These are phyloP conservation scores for Posidonia oceanica DNA, from an alignment of 116 monocot species.

Conservation along the genomic window DNA sequence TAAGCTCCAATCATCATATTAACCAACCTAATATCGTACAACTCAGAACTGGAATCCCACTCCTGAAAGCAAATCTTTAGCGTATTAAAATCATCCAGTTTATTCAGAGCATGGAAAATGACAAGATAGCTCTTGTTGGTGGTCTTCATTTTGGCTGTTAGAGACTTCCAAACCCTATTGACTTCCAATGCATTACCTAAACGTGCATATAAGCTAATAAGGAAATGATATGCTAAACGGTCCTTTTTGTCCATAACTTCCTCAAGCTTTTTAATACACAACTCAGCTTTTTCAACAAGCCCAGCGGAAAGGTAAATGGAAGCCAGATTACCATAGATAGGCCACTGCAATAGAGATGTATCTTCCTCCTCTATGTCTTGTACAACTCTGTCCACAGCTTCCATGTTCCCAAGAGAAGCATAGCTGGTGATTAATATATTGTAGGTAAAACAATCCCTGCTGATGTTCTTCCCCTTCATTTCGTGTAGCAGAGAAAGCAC, in stretches of 20 bases:
- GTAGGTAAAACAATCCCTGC: conserved; percentile 30
- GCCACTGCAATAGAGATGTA: conserved; percentile 19
- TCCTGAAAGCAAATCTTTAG: conserved; percentile 34
- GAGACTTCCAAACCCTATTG: conserved; percentile 38
- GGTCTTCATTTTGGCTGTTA: conserved; percentile 30
- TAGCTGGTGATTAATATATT: conserved; percentile 41
- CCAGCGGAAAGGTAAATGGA: conserved; percentile 29
- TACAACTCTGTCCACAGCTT: conserved; percentile 32
- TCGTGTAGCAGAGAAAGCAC: conserved; percentile 22
- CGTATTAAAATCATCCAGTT: conserved; percentile 34
- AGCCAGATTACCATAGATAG: conserved; percentile 32
- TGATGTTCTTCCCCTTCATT: conserved; percentile 31
- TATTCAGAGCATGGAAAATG: conserved; percentile 41
- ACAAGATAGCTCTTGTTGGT: conserved; percentile 42
- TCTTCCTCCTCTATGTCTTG: conserved; percentile 18
- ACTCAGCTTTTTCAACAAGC: conserved; percentile 28
- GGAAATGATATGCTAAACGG: conserved; percentile 30
- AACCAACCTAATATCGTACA: conserved; percentile 36
- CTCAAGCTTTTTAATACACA: conserved; percentile 41
- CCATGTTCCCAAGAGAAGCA: conserved; percentile 28
- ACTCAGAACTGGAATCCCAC: conserved; percentile 26
- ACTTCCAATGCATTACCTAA: conserved; percentile 40
- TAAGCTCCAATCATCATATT: conserved; percentile 44
- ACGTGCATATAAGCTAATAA: conserved; percentile 47
- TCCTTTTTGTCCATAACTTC: conserved; percentile 20